Evolutionary conservation across 768 basidiomycete species (phyloP), one percentile per base, ranked within the genome.

Genomic region (Sporobolomyces pararoseus): DNA sequence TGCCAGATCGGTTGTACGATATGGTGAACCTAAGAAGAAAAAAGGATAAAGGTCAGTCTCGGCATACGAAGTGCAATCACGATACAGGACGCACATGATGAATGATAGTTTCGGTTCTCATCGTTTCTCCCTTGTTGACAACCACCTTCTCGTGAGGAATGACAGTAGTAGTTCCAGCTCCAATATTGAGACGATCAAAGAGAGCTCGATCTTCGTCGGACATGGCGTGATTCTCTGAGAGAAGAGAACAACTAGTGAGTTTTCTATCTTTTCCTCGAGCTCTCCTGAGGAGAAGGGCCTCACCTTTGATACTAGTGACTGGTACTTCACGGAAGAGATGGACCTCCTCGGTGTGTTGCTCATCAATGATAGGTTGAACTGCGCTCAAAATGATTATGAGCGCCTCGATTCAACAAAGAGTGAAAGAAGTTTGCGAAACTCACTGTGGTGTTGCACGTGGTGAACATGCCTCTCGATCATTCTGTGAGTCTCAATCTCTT

Each of bases 301-400:
- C 37, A 66, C 65, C 65, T 47, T 65, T 54, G 64, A 70, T 61
- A 25, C 29, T 46, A 7, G 59, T 62, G 52, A 70, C 69, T 25
- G 69, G 69, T 1, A 70, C 69, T n/a, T 70, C 69, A 34, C 69
- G 69, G 64, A 50, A 70, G 35, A 65, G 61, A 37, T 65, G 63
- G 1, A 70, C 69, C 17, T 49, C 64, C 46, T 70, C 69, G 52
- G 65, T 35, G 39, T 70, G 69, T 39, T 50, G 52, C 52, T 70
- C 69, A 46, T 70, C 69, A 37, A 70, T 2, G 37, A 70, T 65
- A 7, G 69, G 69, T 59, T 70, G 69, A n/a, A 70, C 63, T 57
- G 35, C 39, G 39, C 9, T 42, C 39, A 42, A 17, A 9, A 42
- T 42, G 17, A 9, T 42, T 42, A 9, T 9, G 39, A 42, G 17